Evolutionary conservation across 352 stramenopile genomes (phyloP).

Genomic region (Phytopythium kandeliae): DNA sequence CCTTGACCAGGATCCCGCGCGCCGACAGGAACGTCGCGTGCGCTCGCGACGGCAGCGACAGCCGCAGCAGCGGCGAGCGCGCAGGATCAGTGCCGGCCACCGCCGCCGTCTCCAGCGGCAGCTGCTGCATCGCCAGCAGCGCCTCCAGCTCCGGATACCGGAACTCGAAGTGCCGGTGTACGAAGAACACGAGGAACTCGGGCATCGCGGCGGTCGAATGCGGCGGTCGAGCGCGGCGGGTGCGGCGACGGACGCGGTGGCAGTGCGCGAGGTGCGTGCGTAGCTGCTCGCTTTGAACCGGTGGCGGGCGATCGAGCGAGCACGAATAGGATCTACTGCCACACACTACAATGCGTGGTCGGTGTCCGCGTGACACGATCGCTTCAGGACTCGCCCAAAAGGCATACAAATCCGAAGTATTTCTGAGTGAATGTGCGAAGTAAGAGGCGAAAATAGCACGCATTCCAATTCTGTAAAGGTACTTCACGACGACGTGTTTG

Average conservation of each 20-base stretch:
- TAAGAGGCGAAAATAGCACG: too few species aligned
- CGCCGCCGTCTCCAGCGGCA: conserved; percentile 27
- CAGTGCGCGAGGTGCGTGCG: too few species aligned
- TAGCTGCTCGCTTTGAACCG: too few species aligned
- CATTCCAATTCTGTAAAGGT: too few species aligned
- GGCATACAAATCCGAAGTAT: too few species aligned
- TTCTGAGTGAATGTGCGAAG: too few species aligned
- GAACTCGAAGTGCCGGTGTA: conserved; percentile 81
- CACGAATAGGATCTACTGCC: too few species aligned
- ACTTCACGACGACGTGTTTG: too few species aligned
- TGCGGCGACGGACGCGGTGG: not conserved
- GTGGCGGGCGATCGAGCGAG: too few species aligned
- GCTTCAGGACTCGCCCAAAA: too few species aligned
- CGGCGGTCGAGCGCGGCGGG: not conserved
- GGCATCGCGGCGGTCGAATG: conserved; percentile 28
- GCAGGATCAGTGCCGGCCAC: conserved; percentile 30
- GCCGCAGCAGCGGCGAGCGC: conserved; percentile 53
- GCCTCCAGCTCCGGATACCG: conserved; percentile 78
- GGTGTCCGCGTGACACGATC: too few species aligned
- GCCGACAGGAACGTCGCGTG: conserved; percentile 75
- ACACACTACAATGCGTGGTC: too few species aligned
- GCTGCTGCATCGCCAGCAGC: conserved; percentile 54
- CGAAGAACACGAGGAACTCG: conserved; percentile 79
- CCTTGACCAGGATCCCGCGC: conserved; percentile 78
- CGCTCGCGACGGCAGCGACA: conserved; percentile 46